phyloP scores from a whole-genome alignment of 768 basidiomycete species.

The Suillus subaureus region DNA sequence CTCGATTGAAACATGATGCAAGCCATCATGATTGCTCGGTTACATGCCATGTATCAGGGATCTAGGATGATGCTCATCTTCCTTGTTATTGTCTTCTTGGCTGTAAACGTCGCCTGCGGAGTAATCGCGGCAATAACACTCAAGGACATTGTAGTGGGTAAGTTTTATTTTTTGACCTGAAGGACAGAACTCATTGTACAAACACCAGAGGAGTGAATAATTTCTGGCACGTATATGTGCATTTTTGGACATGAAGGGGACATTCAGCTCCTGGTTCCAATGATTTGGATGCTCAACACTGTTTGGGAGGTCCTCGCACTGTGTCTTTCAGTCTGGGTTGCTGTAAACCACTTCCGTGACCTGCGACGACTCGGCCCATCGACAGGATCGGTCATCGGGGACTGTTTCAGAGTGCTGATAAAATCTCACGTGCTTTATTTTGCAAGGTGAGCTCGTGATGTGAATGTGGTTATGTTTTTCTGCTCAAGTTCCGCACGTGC shows the following conservation, averaged over 20 bases:
- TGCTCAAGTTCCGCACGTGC: no score
- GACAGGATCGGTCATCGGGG: no score
- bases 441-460: no score
- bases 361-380: neutral
- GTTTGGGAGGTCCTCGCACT: neutral
- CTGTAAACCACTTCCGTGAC: neutral
- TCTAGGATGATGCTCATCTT: neutral
- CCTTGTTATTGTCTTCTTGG: neutral
- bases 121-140: neutral
- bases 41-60: neutral
- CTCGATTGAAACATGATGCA: neutral
- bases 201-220: neutral
- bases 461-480: no score
- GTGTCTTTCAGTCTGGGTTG: neutral
- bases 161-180: neutral
- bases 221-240: neutral
- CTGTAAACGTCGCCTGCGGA: neutral
- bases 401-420: no score
- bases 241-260: neutral
- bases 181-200: neutral
- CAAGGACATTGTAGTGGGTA: neutral
- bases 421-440: no score
- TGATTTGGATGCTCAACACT: neutral
- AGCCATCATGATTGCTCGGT: neutral
- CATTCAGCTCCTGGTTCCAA: fast-evolving